These are phyloP conservation scores for Tubosaeta brunneosetosa DNA, from an alignment of 768 basidiomycete genomes.

Conservation along the genomic window DNA sequence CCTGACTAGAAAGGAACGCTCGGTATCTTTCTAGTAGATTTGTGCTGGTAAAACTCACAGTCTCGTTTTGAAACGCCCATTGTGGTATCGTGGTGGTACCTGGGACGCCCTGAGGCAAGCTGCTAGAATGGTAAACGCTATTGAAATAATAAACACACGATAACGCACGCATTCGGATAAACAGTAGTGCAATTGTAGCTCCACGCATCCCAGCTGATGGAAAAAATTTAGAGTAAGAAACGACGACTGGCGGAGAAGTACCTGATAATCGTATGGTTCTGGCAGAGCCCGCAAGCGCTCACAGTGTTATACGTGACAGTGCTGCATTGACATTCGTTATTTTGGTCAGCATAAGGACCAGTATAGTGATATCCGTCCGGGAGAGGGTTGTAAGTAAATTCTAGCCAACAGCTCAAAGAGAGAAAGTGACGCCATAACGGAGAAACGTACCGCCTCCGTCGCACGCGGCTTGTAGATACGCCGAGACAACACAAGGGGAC, in stretches of 20 bases:
- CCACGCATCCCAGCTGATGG: constrained; percentile 50
- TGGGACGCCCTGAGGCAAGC: constrained; percentile 46
- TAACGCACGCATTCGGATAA: constrained; percentile 26
- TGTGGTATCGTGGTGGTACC: constrained; percentile 46
- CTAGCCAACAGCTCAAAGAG: constrained; percentile 24
- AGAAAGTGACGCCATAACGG: constrained; percentile 3
- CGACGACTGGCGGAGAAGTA: constrained; percentile 4
- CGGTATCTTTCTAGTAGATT: neutral
- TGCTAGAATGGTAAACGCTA: constrained; percentile 13
- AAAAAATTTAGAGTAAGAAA: constrained; percentile 1
- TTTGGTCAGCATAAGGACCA: constrained; percentile 29
- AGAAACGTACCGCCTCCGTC: constrained; percentile 36
- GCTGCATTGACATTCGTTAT: constrained; percentile 47
- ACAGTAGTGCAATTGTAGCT: constrained; percentile 41
- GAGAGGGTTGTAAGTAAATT: constrained; percentile 35
- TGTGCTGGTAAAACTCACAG: constrained; percentile 28
- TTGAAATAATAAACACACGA: neutral
- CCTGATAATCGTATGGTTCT: constrained; percentile 39
- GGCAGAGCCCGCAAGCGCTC: constrained; percentile 56
- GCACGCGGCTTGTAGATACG: constrained; percentile 42
- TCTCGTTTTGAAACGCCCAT: constrained; percentile 60
- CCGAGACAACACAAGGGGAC: constrained; percentile 44
- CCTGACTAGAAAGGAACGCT: constrained; percentile 23
- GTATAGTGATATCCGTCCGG: constrained; percentile 30
- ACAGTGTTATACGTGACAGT: constrained; percentile 52